Evolutionary conservation across 2,329 filamentous ascomycete species (phyloP).

Genomic region (Cladosporium sp.): DNA sequence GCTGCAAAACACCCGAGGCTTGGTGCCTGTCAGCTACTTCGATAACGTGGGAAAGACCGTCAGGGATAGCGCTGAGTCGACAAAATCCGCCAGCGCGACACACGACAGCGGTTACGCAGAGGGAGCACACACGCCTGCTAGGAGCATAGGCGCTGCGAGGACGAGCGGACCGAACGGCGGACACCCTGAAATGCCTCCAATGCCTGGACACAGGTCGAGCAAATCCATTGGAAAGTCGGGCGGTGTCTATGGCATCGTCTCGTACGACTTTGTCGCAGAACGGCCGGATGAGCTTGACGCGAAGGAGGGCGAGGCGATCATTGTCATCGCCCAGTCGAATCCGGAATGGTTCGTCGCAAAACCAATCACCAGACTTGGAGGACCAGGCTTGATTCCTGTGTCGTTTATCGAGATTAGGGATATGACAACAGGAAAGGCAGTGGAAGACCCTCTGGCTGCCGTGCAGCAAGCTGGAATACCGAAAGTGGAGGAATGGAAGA

Average conservation of each 20-base stretch:
- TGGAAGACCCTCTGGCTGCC: constrained; percentile 77
- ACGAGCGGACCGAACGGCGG: constrained; percentile 28
- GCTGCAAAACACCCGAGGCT: constrained; percentile 77
- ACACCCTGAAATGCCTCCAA: constrained; percentile 18
- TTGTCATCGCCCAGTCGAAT: constrained; percentile 97
- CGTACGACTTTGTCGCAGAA: constrained; percentile 95
- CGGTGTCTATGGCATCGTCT: constrained; percentile 90
- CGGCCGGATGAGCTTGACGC: constrained; percentile 94
- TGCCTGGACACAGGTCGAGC: constrained; percentile 28
- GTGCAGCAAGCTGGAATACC: constrained; percentile 87
- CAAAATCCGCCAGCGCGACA: constrained; percentile 49
- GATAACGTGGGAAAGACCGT: constrained; percentile 89
- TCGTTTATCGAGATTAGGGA: constrained; percentile 96
- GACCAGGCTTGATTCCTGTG: constrained; percentile 90
- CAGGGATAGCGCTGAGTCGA: constrained; percentile 67
- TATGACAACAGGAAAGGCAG: constrained; percentile 80
- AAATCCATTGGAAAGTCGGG: constrained; percentile 55
- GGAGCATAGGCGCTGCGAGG: constrained; percentile 28
- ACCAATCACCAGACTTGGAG: constrained; percentile 94
- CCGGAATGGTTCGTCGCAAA: constrained; percentile 99
- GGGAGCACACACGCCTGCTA: constrained; percentile 25
- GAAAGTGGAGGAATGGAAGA: constrained; percentile 98
- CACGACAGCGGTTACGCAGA: constrained; percentile 92
- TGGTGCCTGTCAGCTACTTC: constrained; percentile 93
- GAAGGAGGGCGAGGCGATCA: constrained; percentile 92